Evolutionary conservation across 176 grass and related monocot genomes (phyloP).

Genomic region (Olyra latifolia): DNA sequence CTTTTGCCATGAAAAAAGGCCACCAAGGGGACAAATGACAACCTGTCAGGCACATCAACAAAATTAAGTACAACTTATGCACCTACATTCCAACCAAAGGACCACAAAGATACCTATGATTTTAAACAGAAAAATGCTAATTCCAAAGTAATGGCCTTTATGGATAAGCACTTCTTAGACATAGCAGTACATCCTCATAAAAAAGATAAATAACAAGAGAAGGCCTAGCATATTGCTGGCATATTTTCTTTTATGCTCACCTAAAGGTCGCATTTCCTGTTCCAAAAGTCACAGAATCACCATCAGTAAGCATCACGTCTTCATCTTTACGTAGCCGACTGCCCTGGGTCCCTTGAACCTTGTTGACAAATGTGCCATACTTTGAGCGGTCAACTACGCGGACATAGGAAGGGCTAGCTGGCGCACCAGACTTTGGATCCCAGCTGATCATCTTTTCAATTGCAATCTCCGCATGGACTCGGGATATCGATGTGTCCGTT

Average conservation of each 20-base stretch:
- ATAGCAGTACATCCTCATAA: not conserved
- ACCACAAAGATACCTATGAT: not conserved
- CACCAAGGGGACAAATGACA: conserved; percentile 69
- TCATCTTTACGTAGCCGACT: conserved; percentile 64
- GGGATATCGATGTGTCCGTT: conserved; percentile 81
- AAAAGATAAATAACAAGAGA: not conserved
- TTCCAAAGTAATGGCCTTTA: not conserved
- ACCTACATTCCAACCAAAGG: conserved; percentile 9
- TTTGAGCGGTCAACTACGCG: conserved; percentile 74
- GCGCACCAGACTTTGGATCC: conserved; percentile 46
- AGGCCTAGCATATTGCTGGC: not conserved
- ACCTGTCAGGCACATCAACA: conserved; percentile 51
- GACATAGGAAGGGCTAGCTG: conserved; percentile 57
- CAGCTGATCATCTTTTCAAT: conserved; percentile 74
- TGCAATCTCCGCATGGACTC: conserved; percentile 78
- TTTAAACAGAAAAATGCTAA: not conserved
- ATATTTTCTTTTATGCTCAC: conserved; percentile 44
- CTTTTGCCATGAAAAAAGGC: conserved; percentile 59
- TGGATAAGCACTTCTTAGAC: conserved; percentile 15
- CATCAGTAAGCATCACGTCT: conserved; percentile 59
- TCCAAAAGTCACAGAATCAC: conserved; percentile 81
- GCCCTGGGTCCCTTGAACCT: conserved; percentile 55
- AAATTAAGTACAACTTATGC: conserved; percentile 2
- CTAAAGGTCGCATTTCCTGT: conserved; percentile 73
- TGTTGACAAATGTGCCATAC: conserved; percentile 84